A percentile compares a stretch with the other conserved stretches of the same genome.
These are phyloP conservation scores for Stylosanthes scabra DNA, from an alignment of 331 rosid genomes.

Conservation along the genomic window DNA sequence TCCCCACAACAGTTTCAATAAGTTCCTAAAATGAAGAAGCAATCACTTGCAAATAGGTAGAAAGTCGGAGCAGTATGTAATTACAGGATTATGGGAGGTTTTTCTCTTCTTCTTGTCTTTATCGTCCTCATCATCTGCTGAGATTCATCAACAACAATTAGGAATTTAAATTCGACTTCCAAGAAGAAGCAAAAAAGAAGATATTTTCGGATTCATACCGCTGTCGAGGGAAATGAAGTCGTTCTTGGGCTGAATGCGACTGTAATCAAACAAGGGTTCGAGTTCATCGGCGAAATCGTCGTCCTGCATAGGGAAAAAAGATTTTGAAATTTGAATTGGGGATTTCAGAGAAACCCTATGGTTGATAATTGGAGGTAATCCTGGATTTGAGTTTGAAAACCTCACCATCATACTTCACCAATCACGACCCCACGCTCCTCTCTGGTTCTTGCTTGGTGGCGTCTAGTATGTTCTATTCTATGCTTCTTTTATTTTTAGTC, in stretches of 20 bases:
- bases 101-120: conserved; percentile 53
- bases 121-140: conserved; percentile 59
- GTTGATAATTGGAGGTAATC: not conserved
- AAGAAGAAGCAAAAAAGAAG: not conserved
- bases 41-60: not conserved
- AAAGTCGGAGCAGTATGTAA: not conserved
- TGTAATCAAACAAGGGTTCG: conserved; percentile 91
- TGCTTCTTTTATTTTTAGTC: no score
- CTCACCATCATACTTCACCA: conserved; percentile 31
- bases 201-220: conserved; percentile 27
- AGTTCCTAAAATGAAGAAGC: conserved; percentile 10
- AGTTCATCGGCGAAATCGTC: conserved; percentile 63
- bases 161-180: conserved; percentile 5
- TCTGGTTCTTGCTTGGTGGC: no score
- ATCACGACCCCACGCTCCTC: not conserved
- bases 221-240: conserved; percentile 57
- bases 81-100: conserved; percentile 37
- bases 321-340: not conserved
- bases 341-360: conserved; percentile 32
- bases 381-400: not conserved
- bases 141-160: conserved; percentile 13
- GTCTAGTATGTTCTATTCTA: not conserved
- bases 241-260: conserved; percentile 81
- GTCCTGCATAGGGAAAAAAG: conserved; percentile 47
- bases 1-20: conserved; percentile 28